Evolutionary conservation across 345 rosid species (phyloP), one percentile per base, ranked within the genome.

Genomic region (Trapa incisa): DNA sequence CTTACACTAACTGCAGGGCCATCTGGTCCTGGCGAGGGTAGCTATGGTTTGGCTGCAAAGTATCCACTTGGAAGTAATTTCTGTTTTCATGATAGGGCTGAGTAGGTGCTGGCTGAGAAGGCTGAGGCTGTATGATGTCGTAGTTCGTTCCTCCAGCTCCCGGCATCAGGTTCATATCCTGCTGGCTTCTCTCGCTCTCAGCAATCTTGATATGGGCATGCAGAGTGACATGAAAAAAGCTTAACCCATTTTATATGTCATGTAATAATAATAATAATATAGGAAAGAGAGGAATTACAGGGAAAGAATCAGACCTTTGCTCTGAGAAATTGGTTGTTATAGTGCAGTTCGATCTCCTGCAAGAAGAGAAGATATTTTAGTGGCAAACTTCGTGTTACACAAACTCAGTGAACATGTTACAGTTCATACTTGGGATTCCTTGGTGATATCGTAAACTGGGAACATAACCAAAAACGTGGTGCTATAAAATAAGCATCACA

Each of bases 341-440:
- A 91, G 80, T 94, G 95, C 88, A 94, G 83, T 70, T 94, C 99
- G 68, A 86, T 79, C 82, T 91, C 99, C 99, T 91, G 81, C 73
- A 22, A 22, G 29, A 22, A 22, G 29, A 22, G 29, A 22, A 22
- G 29, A 22, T 22, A 22, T 22, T 22, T 22, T 22, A 22, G 29
- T 22, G 29, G 29, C 29, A 22, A 22, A 22, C 29, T 22, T 22
- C 29, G 29, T 22, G 29, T 22, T 22, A 11, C 53, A 11, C 16
- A 17, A 47, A 47, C 16, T 12, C 16, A 47, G 53, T 11, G 16
- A 10, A 15, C 53, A 47, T 11, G 16, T 47, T 47, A 47, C 53
- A 47, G 16, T 47, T 11, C 8, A 2, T 47, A 2, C 52, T 47
- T 47, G 52, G 12, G 12, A 1, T 47, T 47, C 53, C 53, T 47